Base-by-base conservation (phyloP, 1,284 basidiomycete genomes). In the Phylloboletellus chloephorus region DNA sequence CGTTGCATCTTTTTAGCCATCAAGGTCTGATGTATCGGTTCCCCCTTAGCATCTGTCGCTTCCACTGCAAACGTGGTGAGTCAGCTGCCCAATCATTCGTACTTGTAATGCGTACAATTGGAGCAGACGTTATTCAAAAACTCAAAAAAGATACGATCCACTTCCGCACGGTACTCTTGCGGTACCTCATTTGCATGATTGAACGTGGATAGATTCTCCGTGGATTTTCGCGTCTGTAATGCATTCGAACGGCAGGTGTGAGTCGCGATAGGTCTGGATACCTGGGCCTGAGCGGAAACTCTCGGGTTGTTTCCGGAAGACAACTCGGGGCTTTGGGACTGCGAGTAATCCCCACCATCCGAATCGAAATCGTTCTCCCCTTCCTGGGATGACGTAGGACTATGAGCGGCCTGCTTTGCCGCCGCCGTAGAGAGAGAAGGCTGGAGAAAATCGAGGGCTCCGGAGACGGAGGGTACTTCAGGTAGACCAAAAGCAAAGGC, bases 1-100 rank as follows among this genome's bases (percentile, higher is more conserved):
- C 89, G 81, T 54, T 91, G 87, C 94, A 97, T 96, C 72, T 96
- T 96, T 70, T 93, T 93, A 2, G 94, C 88, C 96, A 98, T 98
- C 52, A 98, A 74, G 29, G 93, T 93, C 67, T 99, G 96, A 64
- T 99, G 96, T 42, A 99, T 91, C 34, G 88, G 83, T 63, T 99
- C 95, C 43, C 96, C 96, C 63, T 97, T 96, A 36, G 79, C 75
- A 61, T 98, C 96, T 34, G 81, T 87, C 12, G 88, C 85, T 44
- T 97, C 92, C 64, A 98, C 92, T 95, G 56, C 37, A 49, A 54
- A 51, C 36, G 40, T 16, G 33, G 33, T 49, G 26, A 44, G 47
- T 44, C 43, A 47, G 37, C 50, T 28, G 10, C 26, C 44, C 9
- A 22, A 33, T 7, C 7, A 51, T 8, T 22, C 16, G 37, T 35